Percentiles rank a stretch among this genome's conserved stretches.
phyloP scores from a whole-genome alignment of 225 moss, liverwort and hornwort genomes.

The Polytrichum formosum region DNA sequence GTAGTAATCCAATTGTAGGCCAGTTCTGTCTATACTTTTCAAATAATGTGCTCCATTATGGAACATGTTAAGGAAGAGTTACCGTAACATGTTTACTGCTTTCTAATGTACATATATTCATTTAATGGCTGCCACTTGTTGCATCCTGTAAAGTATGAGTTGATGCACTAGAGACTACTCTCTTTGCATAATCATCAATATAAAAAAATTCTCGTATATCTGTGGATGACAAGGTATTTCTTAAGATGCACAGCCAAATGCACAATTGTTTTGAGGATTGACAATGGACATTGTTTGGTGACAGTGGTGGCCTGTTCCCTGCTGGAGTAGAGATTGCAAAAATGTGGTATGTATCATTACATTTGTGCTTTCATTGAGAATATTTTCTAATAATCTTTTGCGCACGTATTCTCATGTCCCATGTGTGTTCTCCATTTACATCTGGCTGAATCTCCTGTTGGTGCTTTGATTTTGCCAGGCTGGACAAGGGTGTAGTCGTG shows the following conservation, averaged over 20 bases:
- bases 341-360: constrained; percentile 63
- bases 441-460: background rate
- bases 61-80: too few relatives aligned
- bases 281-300: constrained; percentile 14
- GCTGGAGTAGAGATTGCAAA: constrained; percentile 97
- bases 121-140: too few relatives aligned
- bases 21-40: too few relatives aligned
- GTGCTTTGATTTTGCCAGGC: constrained; percentile 38
- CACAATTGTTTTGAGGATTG: constrained; percentile 6
- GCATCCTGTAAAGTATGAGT: too few relatives aligned
- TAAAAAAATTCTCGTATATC: background rate
- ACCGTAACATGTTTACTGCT: too few relatives aligned
- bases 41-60: too few relatives aligned
- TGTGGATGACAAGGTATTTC: background rate
- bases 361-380: background rate
- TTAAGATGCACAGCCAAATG: background rate
- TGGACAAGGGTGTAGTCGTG: constrained; percentile 92
- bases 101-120: too few relatives aligned
- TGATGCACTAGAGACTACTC: too few relatives aligned
- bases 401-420: too few relatives aligned
- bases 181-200: background rate
- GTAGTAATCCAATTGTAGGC: too few relatives aligned
- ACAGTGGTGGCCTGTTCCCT: constrained; percentile 97
- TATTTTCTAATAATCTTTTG: too few relatives aligned
- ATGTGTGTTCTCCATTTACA: too few relatives aligned